Percentiles rank a stretch among this genome's conserved stretches.
Evolutionary conservation across 2,329 filamentous ascomycete genomes (phyloP).

Genomic region (Neospermospora avenae): DNA sequence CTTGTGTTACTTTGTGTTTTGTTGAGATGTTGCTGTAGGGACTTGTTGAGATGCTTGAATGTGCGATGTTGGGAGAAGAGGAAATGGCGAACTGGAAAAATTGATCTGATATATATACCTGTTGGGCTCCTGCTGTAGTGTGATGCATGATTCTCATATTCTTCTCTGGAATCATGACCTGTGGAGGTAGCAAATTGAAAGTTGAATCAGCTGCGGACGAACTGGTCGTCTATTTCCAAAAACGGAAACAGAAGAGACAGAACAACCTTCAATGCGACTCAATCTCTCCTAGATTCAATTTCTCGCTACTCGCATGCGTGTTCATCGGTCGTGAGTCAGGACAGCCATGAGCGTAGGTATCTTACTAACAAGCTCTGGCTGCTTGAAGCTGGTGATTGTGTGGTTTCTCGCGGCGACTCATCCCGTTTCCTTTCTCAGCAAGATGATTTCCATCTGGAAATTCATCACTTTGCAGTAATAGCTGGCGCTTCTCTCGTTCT

Average conservation of each 20-base stretch:
- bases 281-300: no score
- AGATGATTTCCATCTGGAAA: background rate
- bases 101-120: background rate
- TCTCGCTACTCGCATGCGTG: no score
- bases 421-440: background rate
- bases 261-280: no score
- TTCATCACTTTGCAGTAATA: conserved; percentile 22
- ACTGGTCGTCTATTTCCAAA: no score
- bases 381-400: background rate
- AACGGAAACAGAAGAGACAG: no score
- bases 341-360: no score
- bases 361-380: no score
- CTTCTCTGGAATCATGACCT: background rate
- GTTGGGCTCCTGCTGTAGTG: background rate
- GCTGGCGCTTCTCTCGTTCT: conserved; percentile 55
- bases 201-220: no score
- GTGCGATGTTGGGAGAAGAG: background rate
- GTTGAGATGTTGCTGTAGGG: background rate
- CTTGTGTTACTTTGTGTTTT: background rate
- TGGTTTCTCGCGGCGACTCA: background rate
- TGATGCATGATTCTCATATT: background rate
- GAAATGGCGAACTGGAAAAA: background rate
- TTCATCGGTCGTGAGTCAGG: no score
- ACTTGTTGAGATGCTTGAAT: background rate
- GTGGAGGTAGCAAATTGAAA: background rate